Evolutionary conservation across 495 filamentous ascomycete species (phyloP), one percentile per base, ranked within the genome.

Genomic region (Pyronema domesticum): DNA sequence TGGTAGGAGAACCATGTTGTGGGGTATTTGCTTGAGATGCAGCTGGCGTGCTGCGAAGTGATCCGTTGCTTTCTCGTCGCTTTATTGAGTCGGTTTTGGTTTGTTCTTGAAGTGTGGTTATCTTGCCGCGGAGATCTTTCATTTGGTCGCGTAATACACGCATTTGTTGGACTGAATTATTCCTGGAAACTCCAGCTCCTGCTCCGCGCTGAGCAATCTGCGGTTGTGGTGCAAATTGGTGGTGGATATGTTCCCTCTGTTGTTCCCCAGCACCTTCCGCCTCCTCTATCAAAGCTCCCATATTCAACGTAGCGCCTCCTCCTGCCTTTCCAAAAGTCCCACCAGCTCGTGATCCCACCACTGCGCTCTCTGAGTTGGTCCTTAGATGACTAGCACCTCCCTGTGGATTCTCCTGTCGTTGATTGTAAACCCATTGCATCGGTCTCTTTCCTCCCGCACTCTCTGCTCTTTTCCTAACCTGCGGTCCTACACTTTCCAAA

Each of bases 101-200:
- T 65, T 88, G 83, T 58, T 88, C 78, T 56, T 89, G 80, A 35
- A 98, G 69, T 9, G 74, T 82, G 3, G 89, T 94, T 17, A 98
- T 85, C 59, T 87, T 85, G 49, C 89, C 91, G 61, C 89, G 87
- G 19, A 98, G 71, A 58, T 88, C 88, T 59, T 89, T 81, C 83
- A 96, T 91, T 70, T 98, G 88, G 58, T 89, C 83, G 51, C 85
- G 83, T 13, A 96, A 72, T 63, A 86, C 84, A 19, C 83, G 77
- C 68, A 94, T 86, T 61, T 88, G 84, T 23, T 68, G 65, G 53
- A 64, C 57, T 58, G 56, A 71, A 60, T 60, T 66, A 46, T 42
- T 46, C 9, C 52, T 35, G 13, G n/a, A 30, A 14, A 45, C 40
- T 8, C 39, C 42, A 17, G n/a, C n/a, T n/a, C n/a, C n/a, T n/a